phyloP scores from a whole-genome alignment of 257 asterid genomes.

The Solanum chaucha region DNA sequence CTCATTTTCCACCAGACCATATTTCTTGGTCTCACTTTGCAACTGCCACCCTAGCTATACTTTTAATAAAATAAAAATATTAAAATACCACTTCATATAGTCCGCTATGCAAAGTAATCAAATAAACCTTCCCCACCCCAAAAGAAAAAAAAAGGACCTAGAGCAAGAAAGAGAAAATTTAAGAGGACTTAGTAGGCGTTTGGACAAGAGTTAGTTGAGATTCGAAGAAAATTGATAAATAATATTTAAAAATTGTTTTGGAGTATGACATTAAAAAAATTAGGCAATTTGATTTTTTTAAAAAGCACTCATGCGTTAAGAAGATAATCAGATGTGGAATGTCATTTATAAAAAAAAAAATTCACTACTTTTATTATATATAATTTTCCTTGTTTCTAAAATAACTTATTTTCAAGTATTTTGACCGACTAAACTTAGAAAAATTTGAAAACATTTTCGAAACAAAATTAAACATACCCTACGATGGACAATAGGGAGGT shows the following conservation, averaged over 20 bases:
- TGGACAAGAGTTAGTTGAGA: not conserved
- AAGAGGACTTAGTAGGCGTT: not conserved
- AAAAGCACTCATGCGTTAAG: not conserved
- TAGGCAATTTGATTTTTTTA: not conserved
- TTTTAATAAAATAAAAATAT: not conserved
- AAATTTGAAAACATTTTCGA: not conserved
- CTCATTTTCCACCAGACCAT: conserved; percentile 17
- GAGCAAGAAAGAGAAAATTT: not conserved
- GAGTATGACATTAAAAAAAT: not conserved
- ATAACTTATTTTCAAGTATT: not conserved
- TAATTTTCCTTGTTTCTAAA: not conserved
- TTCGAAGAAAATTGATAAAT: not conserved
- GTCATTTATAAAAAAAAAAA: not conserved
- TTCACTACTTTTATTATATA: too few relatives aligned
- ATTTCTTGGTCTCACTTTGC: conserved; percentile 1
- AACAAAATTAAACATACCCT: not conserved
- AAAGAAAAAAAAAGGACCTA: not conserved
- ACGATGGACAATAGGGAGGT: not conserved
- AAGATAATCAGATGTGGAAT: not conserved
- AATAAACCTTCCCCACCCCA: not conserved
- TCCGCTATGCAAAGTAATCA: not conserved
- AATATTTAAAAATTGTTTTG: not conserved
- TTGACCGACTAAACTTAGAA: not conserved
- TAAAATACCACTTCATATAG: conserved; percentile 7
- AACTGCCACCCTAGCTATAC: not conserved